These are phyloP conservation scores for Colletotrichum sp. DNA, from an alignment of 2,329 filamentous ascomycete genomes.

Conservation along the genomic window DNA sequence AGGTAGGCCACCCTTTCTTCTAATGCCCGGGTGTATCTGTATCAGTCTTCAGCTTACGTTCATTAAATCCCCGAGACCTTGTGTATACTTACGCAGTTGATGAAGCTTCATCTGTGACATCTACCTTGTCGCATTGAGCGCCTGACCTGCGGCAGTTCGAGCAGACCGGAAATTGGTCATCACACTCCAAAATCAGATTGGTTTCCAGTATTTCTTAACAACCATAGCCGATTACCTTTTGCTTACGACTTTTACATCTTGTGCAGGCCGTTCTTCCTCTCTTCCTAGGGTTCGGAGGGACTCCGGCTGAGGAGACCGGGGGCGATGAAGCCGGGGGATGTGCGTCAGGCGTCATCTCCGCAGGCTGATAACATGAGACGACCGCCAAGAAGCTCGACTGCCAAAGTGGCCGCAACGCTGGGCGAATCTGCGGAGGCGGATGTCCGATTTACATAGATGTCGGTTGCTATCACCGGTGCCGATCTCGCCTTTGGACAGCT, in stretches of 20 bases:
- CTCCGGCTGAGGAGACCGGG: not conserved
- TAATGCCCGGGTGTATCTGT: constrained; percentile 44
- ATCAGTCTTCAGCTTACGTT: not conserved
- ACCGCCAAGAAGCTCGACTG: not conserved
- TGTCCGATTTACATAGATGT: constrained; percentile 8
- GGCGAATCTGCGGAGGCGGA: not conserved
- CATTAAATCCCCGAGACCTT: not conserved
- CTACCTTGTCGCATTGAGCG: constrained; percentile 44
- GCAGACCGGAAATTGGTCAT: constrained; percentile 47
- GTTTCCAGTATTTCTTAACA: not conserved
- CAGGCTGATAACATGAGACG: not conserved
- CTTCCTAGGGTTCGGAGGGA: constrained; percentile 42
- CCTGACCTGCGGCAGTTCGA: constrained; percentile 49
- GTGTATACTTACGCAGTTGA: constrained; percentile 6
- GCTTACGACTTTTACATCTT: constrained; percentile 49
- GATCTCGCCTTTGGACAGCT: not conserved
- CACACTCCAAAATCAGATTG: constrained; percentile 36
- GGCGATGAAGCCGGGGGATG: not conserved
- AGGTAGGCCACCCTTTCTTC: constrained; percentile 47
- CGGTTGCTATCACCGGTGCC: not conserved
- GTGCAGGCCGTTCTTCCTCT: constrained; percentile 49
- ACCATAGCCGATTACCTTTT: constrained; percentile 34
- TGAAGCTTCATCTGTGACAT: constrained; percentile 34
- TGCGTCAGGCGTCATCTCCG: not conserved
- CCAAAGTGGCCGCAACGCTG: not conserved